Conservation (phyloP, 1,284 basidiomycete species). For the Erythrobasidium hasegawianum region DNA sequence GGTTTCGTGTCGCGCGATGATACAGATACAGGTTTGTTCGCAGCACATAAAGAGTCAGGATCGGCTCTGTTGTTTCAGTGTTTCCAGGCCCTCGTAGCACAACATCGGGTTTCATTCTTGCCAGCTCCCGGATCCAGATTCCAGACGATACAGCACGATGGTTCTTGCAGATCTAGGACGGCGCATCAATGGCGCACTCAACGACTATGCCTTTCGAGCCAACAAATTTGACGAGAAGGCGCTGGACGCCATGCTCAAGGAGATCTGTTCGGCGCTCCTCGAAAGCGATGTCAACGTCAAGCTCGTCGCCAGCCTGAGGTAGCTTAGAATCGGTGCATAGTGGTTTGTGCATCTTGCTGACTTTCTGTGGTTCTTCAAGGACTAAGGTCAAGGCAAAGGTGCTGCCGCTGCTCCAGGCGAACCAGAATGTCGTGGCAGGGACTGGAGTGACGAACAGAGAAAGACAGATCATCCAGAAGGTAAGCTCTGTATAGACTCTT, state of each 20-base stretch:
- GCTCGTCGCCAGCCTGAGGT: constrained; percentile 71
- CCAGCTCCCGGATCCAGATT: not conserved
- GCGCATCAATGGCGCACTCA: constrained; percentile 88
- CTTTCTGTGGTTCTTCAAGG: constrained; percentile 46
- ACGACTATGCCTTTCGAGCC: constrained; percentile 56
- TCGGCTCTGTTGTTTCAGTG: too few species aligned
- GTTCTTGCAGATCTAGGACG: constrained; percentile 93
- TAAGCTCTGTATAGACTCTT: too few species aligned
- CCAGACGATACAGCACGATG: constrained; percentile 51
- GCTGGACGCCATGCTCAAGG: constrained; percentile 88
- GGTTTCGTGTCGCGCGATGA: too few species aligned
- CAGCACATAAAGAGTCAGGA: too few species aligned
- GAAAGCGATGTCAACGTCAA: constrained; percentile 99
- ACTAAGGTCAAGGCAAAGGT: constrained; percentile 86
- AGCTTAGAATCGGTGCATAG: not conserved
- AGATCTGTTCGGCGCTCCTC: constrained; percentile 87
- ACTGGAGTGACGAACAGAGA: constrained; percentile 66
- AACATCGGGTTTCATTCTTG: not conserved
- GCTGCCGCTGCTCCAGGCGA: constrained; percentile 66
- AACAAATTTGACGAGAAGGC: constrained; percentile 57
- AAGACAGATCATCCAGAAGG: constrained; percentile 85
- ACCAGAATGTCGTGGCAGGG: constrained; percentile 59
- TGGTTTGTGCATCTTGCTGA: not conserved
- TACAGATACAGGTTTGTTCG: too few species aligned
- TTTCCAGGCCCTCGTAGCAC: too few species aligned